Base-by-base conservation (phyloP, 331 rosid genomes). In the Cydonia oblonga region DNA sequence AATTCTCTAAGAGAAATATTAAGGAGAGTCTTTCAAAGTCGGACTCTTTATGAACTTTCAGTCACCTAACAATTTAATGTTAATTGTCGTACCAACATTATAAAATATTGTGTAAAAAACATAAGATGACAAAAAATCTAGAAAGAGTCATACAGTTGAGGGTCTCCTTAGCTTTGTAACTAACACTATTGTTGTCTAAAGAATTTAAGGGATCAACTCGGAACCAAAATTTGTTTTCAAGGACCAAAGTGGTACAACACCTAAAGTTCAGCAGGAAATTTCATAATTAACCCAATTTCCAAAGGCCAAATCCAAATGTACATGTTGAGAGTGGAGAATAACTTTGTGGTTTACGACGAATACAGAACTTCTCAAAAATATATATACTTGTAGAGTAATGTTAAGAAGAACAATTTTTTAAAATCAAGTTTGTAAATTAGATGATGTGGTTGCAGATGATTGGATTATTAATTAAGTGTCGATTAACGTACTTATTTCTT, bases 21-120 rank as follows among this genome's bases (percentile, higher is more conserved):
- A 14, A 44, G 19, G 1, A 44, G 3, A 0, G 19, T 44, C 19
- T 44, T 1, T 44, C 0, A 14, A 44, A 14, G 19, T 44, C 0
- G 0, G 19, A 44, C 1, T 44, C 0, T 44, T 2, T 5, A 44
- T 44, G 0, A 0, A 44, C 19, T 44, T 0, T 14, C 0, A 14
- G 0, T 15, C 1, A 14, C 42, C 13, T 38, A 38, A 38, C 3
- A 38, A 1, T 38, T 38, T 38, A 38, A 38, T 4, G 42, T 38
- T 38, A 38, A 38, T 38, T 38, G 13, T 38, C 4, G 0, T 38
- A 38, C 4, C 1, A 38, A 38, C 0, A 38, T 38, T 38, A 0
- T 38, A 38, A 38, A 35, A 35, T 9, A 35, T 35, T 35, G 0
- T 35, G 12, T 35, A 9, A 35, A 35, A 35, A 35, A 9, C 1